phyloP scores from a whole-genome alignment of 169 alveolate genomes.

The Plasmodium blacklocki region DNA sequence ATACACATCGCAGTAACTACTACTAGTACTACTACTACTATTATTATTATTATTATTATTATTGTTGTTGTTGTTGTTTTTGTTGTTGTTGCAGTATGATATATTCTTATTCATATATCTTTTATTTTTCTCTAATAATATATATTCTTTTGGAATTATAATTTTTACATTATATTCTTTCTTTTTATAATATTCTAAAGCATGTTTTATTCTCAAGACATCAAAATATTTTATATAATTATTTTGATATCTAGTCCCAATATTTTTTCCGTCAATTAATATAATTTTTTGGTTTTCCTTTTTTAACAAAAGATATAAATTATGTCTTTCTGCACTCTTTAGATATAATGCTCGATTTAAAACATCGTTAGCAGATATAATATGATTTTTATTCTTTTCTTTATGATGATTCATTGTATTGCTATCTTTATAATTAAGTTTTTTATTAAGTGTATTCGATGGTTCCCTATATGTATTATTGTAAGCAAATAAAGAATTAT shows the following conservation, averaged over 20 bases:
- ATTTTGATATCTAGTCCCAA: constrained; percentile 49
- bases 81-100: too few species aligned
- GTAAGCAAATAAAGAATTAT: background rate
- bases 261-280: constrained; percentile 53
- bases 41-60: background rate
- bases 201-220: constrained; percentile 36
- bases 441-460: too few species aligned
- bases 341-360: background rate
- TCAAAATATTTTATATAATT: constrained; percentile 61
- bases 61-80: background rate
- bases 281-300: constrained; percentile 1
- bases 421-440: too few species aligned
- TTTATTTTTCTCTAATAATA: background rate
- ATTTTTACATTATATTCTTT: constrained; percentile 35
- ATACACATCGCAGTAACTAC: background rate
- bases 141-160: constrained; percentile 40
- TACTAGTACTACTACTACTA: background rate
- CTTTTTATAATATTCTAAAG: constrained; percentile 23
- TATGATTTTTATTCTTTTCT: too few species aligned
- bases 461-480: too few species aligned
- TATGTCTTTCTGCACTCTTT: background rate
- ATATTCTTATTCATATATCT: background rate
- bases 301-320: background rate
- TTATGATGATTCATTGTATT: too few species aligned
- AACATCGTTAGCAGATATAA: too few species aligned